phyloP scores from a whole-genome alignment of 1,284 basidiomycete species.

The Wolfiporia cocos region DNA sequence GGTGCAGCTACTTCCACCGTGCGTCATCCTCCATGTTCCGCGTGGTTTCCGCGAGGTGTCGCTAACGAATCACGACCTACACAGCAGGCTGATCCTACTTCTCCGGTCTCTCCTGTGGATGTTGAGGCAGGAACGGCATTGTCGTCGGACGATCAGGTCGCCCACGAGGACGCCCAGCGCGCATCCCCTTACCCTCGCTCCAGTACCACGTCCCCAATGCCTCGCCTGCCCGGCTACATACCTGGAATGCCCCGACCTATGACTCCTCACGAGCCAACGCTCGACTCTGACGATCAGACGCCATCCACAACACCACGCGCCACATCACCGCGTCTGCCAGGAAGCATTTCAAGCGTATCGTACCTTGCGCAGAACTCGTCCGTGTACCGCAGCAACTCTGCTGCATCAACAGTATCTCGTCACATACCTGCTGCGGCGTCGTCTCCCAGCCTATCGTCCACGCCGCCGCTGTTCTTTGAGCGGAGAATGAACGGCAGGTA shows the following conservation, averaged over 20 bases:
- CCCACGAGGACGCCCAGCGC: conserved; percentile 41
- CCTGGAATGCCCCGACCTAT: conserved; percentile 84
- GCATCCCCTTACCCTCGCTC: conserved; percentile 40
- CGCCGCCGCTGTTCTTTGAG: conserved; percentile 48
- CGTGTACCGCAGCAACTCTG: conserved; percentile 45
- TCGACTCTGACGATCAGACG: conserved; percentile 60
- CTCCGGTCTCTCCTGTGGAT: conserved; percentile 18
- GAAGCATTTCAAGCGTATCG: no score
- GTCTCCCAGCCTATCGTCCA: conserved; percentile 33
- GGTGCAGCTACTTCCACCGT: conserved; percentile 8
- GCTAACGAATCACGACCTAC: background rate
- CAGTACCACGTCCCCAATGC: conserved; percentile 47
- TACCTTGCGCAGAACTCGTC: conserved; percentile 29
- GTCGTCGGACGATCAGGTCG: conserved; percentile 49
- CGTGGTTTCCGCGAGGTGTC: background rate
- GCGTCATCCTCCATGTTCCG: conserved; percentile 3
- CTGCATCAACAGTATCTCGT: conserved; percentile 37
- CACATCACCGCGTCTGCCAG: conserved; percentile 47
- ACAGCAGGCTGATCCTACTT: conserved; percentile 12
- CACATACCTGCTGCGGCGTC: conserved; percentile 38
- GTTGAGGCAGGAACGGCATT: conserved; percentile 61
- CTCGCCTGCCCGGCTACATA: conserved; percentile 73
- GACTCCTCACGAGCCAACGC: conserved; percentile 61
- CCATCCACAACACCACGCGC: conserved; percentile 79
- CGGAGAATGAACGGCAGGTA: conserved; percentile 55